These are phyloP conservation scores for Tephrocybe rancida DNA, from an alignment of 768 basidiomycete genomes.

Conservation along the genomic window DNA sequence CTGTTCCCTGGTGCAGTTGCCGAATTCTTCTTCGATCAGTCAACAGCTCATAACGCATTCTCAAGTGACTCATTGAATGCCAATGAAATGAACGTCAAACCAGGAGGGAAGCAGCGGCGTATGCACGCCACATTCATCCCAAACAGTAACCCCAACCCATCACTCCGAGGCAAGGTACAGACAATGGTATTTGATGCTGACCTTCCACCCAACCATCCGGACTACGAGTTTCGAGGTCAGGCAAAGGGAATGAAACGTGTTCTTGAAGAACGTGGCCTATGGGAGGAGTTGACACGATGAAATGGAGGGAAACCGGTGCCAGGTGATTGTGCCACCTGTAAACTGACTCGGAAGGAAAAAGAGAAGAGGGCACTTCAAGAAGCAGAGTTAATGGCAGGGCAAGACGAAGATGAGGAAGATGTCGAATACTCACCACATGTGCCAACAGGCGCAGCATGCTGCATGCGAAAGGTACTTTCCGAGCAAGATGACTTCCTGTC, in stretches of 20 bases:
- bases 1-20: conserved; percentile 8
- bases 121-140: conserved; percentile 20
- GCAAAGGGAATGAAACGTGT: conserved; percentile 13
- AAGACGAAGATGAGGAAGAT: conserved; percentile 6
- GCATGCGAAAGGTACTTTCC: conserved; percentile 19
- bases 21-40: conserved; percentile 21
- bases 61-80: conserved; percentile 19
- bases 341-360: conserved; percentile 6
- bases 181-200: conserved; percentile 9
- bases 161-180: conserved; percentile 16
- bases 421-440: neutral
- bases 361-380: conserved; percentile 1
- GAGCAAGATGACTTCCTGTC: conserved; percentile 19
- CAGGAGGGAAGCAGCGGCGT: conserved; percentile 15
- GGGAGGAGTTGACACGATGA: neutral
- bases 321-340: conserved; percentile 11
- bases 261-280: conserved; percentile 10
- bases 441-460: conserved; percentile 16
- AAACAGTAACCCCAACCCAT: conserved; percentile 17
- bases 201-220: conserved; percentile 1
- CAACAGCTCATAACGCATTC: conserved; percentile 20
- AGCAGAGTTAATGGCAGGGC: conserved; percentile 2
- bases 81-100: conserved; percentile 24
- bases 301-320: conserved; percentile 5
- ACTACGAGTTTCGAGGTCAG: conserved; percentile 8